A percentile compares a stretch with the other conserved stretches of the same genome.
Conservation (phyloP, 163 green algal species). For the Botryococcus braunii region DNA sequence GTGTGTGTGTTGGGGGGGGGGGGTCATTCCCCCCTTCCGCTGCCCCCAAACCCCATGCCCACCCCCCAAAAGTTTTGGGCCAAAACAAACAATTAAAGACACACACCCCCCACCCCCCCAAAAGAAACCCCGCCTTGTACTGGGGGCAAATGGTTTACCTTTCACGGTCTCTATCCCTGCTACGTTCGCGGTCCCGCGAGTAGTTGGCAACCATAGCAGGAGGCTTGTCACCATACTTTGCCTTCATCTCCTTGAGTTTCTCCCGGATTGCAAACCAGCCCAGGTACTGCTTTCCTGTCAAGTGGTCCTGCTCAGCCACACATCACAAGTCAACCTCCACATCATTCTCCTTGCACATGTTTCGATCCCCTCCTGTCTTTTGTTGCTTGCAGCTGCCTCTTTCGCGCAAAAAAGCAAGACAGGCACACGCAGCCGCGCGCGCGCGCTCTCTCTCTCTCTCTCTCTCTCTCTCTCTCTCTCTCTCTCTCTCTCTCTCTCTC, state of each 20-base stretch:
- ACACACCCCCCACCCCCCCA: neutral
- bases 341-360: too few species aligned
- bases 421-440: too few species aligned
- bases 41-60: neutral
- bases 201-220: too few species aligned
- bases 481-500: too few species aligned
- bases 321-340: too few species aligned
- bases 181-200: neutral
- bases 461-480: too few species aligned
- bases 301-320: slow-evolving; percentile 60
- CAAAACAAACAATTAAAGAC: neutral
- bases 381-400: too few species aligned
- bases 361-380: too few species aligned
- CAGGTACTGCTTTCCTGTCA: slow-evolving; percentile 80
- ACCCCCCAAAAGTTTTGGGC: neutral
- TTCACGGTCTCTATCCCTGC: slow-evolving; percentile 5
- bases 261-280: slow-evolving; percentile 76
- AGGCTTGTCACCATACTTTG: neutral
- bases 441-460: too few species aligned
- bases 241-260: slow-evolving; percentile 47
- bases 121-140: neutral
- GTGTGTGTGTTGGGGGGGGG: too few species aligned
- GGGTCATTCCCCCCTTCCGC: too few species aligned
- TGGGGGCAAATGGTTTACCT: neutral
- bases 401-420: too few species aligned